Evolutionary conservation across 2,329 filamentous ascomycete genomes (phyloP).

Genomic region (Lachnellula cervina): DNA sequence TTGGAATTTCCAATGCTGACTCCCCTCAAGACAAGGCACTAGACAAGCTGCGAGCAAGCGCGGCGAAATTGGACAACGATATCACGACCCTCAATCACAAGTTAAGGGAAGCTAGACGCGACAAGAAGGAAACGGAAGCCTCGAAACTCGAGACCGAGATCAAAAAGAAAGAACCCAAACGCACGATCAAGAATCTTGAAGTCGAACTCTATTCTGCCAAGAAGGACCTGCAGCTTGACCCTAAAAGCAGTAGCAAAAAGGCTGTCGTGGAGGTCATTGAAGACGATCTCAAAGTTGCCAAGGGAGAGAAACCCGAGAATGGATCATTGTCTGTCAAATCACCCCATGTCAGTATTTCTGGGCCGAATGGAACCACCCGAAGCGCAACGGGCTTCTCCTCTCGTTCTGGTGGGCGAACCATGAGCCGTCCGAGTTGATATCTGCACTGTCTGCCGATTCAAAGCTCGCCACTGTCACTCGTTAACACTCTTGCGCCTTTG

Average conservation of each 20-base stretch:
- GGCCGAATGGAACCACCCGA: neutral
- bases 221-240: neutral
- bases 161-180: neutral
- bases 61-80: neutral
- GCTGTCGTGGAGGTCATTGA: neutral
- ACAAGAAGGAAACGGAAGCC: neutral
- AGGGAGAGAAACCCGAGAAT: neutral
- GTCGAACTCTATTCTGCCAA: neutral
- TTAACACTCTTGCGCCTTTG: neutral
- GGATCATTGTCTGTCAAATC: neutral
- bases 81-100: neutral
- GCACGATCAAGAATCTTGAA: neutral
- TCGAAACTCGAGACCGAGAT: neutral
- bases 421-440: too few relatives aligned
- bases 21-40: neutral
- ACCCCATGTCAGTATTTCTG: neutral
- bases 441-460: too few relatives aligned
- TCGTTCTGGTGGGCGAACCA: neutral
- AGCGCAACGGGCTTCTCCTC: neutral
- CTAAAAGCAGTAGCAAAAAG: neutral
- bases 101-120: neutral
- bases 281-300: neutral
- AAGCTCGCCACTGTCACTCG: too few relatives aligned
- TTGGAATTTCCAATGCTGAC: neutral
- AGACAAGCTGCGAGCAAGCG: neutral